Conservation (phyloP, 768 basidiomycete genomes). For the Cystobasidium onofrii region DNA sequence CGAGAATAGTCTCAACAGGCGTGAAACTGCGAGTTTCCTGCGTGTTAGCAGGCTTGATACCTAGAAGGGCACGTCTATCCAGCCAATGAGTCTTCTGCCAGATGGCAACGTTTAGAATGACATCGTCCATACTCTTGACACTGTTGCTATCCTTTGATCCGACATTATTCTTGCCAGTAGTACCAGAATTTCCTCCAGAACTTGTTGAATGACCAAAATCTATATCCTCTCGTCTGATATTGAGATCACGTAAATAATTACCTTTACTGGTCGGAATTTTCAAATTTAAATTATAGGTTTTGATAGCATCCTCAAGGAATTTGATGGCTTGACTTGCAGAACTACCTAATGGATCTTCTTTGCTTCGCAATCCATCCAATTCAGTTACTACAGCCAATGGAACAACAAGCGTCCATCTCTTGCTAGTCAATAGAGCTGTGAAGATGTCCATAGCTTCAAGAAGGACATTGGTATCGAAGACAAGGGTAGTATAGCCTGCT, state of each 20-base stretch:
- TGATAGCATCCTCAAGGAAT: conserved; percentile 68
- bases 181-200: too few species aligned
- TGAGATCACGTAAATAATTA: conserved; percentile 78
- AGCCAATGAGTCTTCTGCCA: conserved; percentile 93
- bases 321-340: conserved; percentile 64
- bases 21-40: neutral
- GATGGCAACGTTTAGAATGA: conserved; percentile 81
- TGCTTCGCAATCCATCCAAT: conserved; percentile 75
- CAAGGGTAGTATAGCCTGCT: conserved; percentile 79
- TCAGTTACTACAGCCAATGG: conserved; percentile 92
- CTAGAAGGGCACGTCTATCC: conserved; percentile 51
- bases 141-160: neutral
- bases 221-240: conserved; percentile 72
- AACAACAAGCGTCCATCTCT: conserved; percentile 77
- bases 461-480: conserved; percentile 91
- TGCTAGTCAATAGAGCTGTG: conserved; percentile 64
- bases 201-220: conserved; percentile 51
- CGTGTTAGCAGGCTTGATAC: neutral
- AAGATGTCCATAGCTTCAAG: conserved; percentile 71
- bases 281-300: conserved; percentile 64
- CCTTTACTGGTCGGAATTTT: conserved; percentile 94
- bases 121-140: conserved; percentile 77
- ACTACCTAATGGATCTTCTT: conserved; percentile 58
- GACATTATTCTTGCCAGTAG: too few species aligned
- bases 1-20: neutral